Base-by-base conservation (phyloP, 768 basidiomycete species). In the Mycena polygramma region DNA sequence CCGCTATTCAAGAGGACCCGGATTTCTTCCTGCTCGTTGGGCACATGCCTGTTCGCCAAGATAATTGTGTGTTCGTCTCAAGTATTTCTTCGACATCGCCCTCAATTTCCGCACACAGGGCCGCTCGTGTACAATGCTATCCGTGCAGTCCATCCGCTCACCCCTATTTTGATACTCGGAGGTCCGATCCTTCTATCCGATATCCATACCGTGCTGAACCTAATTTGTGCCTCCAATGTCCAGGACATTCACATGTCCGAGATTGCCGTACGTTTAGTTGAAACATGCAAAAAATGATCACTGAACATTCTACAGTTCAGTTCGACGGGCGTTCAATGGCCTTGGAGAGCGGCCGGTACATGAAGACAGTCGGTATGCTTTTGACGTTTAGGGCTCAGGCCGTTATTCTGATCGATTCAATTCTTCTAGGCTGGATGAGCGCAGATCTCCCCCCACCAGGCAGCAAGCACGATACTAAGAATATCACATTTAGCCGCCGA, bases 281-380 rank as follows among this genome's bases (percentile, higher is more conserved):
- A n/a, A n/a, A n/a, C n/a, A n/a, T n/a, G n/a, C n/a, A n/a, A n/a
- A n/a, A n/a, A n/a, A n/a, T n/a, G n/a, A n/a, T n/a, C n/a, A n/a
- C n/a, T n/a, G n/a, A n/a, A n/a, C n/a, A n/a, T n/a, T n/a, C n/a
- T n/a, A n/a, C n/a, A n/a, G 74, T 87, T 24, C 90, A 91, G 78
- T 81, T 90, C 24, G 95, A 96, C 78, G 87, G 86, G 4, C 86
- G 91, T 20, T 90, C 91, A 0, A 94, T 96, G 84, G 84, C 91
- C 2, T 77, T 96, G 69, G 93, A 95, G 75, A 92, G 94, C 72
- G 93, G 96, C 20, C 84, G 94, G 24, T 97, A 97, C 77, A 93
- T 97, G 91, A 96, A 98, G 81, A 98, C 96, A 13, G 83, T 97
- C 63, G 95, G 94, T 92, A 57, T 17, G n/a, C 87, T 75, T 57